Base-by-base conservation (phyloP, 2,329 filamentous ascomycete species). In the Pseudogymnoascus sp. region DNA sequence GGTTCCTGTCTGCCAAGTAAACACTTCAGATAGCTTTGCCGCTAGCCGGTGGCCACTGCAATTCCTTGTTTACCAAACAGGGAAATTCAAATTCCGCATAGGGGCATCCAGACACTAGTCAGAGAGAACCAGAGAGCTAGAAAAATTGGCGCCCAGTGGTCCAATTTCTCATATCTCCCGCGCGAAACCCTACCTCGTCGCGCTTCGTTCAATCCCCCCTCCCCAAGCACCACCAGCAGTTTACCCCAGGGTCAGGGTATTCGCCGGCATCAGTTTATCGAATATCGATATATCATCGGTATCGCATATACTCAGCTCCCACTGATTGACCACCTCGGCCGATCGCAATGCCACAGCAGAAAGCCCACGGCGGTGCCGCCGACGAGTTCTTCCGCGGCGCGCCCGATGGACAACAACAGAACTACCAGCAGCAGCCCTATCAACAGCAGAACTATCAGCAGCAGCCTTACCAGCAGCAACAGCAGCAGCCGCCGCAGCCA, bases 301-400 rank as follows among this genome's bases (percentile, higher is more conserved):
- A 45, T 23, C 40, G 40, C 40, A 45, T 45, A 21, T 45, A 21
- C 10, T 23, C 18, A 26, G 40, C 40, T 45, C 40, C 40, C 40
- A 21, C 10, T 45, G 18, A 21, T 16, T 37, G 36, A 37, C 36
- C 40, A 45, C 12, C 18, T 14, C 40, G 18, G 40, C 10, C 10
- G 40, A 21, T 45, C 40, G 10, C 40, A 45, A 45, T 45, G 40
- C 26, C 51, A 29, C 26, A 23, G 45, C 18, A 51, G 12, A 18
- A 59, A 31, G 51, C 12, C 14, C 51, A 59, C 51, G 51, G 51
- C 51, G 51, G 51, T 36, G 51, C 51, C 16, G 51, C 51, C 26
- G 51, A 59, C 51, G 51, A 59, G 23, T 59, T 59, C 51, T 59
- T 59, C 14, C 26, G 26, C 51, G 51, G 51, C 26, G 51, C 7